phyloP scores from a whole-genome alignment of 2,329 filamentous ascomycete species.

The Aspergillus melleus region DNA sequence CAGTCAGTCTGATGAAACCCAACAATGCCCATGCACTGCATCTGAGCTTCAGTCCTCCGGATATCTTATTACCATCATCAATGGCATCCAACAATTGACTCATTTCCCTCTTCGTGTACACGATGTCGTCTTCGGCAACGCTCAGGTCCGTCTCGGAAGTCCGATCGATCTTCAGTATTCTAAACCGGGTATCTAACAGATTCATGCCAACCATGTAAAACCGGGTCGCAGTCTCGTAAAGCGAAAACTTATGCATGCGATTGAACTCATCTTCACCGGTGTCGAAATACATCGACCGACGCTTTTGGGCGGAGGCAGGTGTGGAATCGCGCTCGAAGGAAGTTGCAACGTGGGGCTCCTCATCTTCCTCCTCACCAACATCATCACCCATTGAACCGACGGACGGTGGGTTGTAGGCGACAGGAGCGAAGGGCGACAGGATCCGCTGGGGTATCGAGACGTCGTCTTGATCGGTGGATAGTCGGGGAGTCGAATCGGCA shows the following conservation, averaged over 20 bases:
- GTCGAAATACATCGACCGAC: conserved; percentile 35
- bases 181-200: conserved; percentile 81
- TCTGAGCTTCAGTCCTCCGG: conserved; percentile 84
- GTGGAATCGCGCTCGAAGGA: conserved; percentile 47
- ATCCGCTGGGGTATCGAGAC: conserved; percentile 13
- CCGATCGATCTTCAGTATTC: conserved; percentile 92
- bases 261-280: conserved; percentile 49
- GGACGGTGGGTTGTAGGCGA: conserved; percentile 33
- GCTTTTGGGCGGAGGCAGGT: conserved; percentile 39
- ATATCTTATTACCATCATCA: conserved; percentile 88
- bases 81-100: conserved; percentile 90
- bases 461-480: conserved; percentile 19
- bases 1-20: conserved; percentile 94
- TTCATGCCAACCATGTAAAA: conserved; percentile 96
- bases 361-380: conserved; percentile 42
- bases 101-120: conserved; percentile 91
- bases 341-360: conserved; percentile 45
- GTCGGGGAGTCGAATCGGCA: conserved; percentile 8
- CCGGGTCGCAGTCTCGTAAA: conserved; percentile 90
- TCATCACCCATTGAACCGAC: conserved; percentile 33
- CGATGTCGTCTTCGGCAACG: conserved; percentile 89
- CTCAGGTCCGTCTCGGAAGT: conserved; percentile 78
- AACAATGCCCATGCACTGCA: conserved; percentile 91
- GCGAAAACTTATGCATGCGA: conserved; percentile 91
- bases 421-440: conserved; percentile 27